Evolutionary conservation across 2,329 filamentous ascomycete genomes (phyloP).

Genomic region (Teratosphaeria pseudoeucalypti): DNA sequence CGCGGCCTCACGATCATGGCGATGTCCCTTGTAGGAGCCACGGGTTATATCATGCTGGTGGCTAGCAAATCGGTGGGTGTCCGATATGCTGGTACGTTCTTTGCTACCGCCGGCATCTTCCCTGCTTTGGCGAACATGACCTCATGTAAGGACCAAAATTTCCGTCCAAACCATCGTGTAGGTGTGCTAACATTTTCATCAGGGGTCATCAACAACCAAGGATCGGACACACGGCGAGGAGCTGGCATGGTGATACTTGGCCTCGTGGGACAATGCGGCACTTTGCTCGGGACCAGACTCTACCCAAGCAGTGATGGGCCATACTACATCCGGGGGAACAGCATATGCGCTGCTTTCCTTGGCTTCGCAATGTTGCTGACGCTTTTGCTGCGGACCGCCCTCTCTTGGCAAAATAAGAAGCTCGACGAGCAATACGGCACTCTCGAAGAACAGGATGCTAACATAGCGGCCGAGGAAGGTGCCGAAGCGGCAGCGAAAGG

Average conservation of each 20-base stretch:
- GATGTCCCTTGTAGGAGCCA: conserved; percentile 25
- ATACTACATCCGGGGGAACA: conserved; percentile 42
- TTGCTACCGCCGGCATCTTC: conserved; percentile 17
- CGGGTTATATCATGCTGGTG: conserved; percentile 28
- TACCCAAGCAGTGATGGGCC: conserved; percentile 39
- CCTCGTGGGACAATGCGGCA: conserved; percentile 54
- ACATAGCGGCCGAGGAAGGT: conserved; percentile 2
- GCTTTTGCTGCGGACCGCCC: conserved; percentile 40
- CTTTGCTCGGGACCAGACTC: conserved; percentile 44
- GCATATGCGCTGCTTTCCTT: conserved; percentile 51
- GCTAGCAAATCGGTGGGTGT: conserved; percentile 16
- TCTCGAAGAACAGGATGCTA: conserved; percentile 11
- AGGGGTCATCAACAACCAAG: conserved; percentile 18
- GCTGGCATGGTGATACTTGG: conserved; percentile 28
- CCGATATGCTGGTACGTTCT: conserved; percentile 26
- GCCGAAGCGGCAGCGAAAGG: conserved; percentile 4
- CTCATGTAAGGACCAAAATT: not conserved
- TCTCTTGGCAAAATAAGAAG: conserved; percentile 49
- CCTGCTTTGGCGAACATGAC: conserved; percentile 9
- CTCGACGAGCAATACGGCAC: conserved; percentile 41
- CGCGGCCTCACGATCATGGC: conserved; percentile 30
- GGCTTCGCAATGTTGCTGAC: conserved; percentile 47
- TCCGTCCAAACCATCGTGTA: not conserved
- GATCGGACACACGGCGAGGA: conserved; percentile 30
- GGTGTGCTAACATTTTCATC: conserved; percentile 4